Evolutionary conservation across 1,284 basidiomycete species (phyloP), one percentile per base, ranked within the genome.

Genomic region (Ganoderma resinaceum): DNA sequence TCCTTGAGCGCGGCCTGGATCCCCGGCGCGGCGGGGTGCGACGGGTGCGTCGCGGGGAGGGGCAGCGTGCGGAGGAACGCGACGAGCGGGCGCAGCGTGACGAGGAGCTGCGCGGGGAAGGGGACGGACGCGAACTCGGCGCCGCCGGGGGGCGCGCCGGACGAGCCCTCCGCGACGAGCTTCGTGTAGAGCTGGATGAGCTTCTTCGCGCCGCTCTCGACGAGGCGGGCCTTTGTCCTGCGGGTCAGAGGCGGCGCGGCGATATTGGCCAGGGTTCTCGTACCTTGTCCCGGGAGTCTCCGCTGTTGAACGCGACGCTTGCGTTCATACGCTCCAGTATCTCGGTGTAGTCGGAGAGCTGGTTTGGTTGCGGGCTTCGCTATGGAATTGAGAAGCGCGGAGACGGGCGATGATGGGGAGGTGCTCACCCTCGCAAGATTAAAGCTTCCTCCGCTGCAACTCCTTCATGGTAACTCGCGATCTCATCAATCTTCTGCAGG

Each of bases 191-290:
- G 79, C 73, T 92, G 91, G 0, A 89, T 85, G 20, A 95, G 83
- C 76, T 93, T 94, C 82, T 93, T 94, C 1, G 88, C 88, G 11
- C 93, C 93, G 0, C 91, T 91, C 80, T 94, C 92, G 9, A 94
- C 83, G 2, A 95, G 85, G 60, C 90, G 87, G 11, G 91, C 91
- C 90, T 92, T 68, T n/a, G 62, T 9, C 16, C 3, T 20, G n/a
- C 31, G 20, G 14, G 11, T 20, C 58, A 35, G 33, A 62, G 46
- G 35, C 3, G 23, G 29, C 16, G 4, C 11, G 55, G 67, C 20
- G 66, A 38, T 68, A 49, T n/a, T 20, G 14, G 57, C 57, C 52
- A 46, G 11, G 20, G 29, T 33, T n/a, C 29, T 76, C 84, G 37
- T 65, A 90, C 90, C 33, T 89, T 90, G 71, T 91, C 88, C 2